Evolutionary conservation across 257 asterid species (phyloP), one percentile per base, ranked within the genome.

Genomic region (Solanum chaucha): DNA sequence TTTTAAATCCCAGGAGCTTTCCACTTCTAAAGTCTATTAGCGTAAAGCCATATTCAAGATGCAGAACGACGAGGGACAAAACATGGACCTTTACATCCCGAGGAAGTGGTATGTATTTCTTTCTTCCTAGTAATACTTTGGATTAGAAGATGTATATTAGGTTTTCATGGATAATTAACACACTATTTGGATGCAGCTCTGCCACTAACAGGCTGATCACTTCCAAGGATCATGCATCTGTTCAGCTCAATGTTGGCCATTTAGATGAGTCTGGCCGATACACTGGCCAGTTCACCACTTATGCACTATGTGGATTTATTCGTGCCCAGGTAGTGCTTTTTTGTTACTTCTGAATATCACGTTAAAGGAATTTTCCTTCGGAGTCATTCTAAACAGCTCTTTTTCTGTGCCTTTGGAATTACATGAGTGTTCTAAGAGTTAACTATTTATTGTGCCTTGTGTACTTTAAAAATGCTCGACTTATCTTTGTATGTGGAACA

Each of bases 161-260:
- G 30, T 77, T 40, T 20, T 77, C 14, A 78, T 81, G 8, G 5
- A 28, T 30, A 35, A 61, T 71, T 20, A 51, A 17, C 61, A 2
- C 5, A 6, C 22, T 74, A n/a, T 68, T 32, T 88, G 30, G 20
- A 78, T 92, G 89, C 94, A 96, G 99, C 89, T 96, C 98, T 2
- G 98, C 98, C 26, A 96, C 99, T 8, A 96, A 95, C 87, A 92
- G 98, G 93, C 86, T 96, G 92, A 94, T 96, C 84, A 96, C 98
- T 10, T 96, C 98, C 17, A 96, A 94, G 96, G 98, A 96, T 88
- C 98, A 96, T 36, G 98, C 98, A 0, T 95, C 99, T 6, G 96
- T 96, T 34, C 99, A 96, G 92, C 89, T 96, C 84, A 96, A 96
- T 30, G 41, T 96, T 17, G 98, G 98, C 3, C 98, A 96, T 89